Percentiles rank a stretch among this genome's conserved stretches.
phyloP scores from a whole-genome alignment of 352 stramenopile species.

The Globisporangium megalacanthum region DNA sequence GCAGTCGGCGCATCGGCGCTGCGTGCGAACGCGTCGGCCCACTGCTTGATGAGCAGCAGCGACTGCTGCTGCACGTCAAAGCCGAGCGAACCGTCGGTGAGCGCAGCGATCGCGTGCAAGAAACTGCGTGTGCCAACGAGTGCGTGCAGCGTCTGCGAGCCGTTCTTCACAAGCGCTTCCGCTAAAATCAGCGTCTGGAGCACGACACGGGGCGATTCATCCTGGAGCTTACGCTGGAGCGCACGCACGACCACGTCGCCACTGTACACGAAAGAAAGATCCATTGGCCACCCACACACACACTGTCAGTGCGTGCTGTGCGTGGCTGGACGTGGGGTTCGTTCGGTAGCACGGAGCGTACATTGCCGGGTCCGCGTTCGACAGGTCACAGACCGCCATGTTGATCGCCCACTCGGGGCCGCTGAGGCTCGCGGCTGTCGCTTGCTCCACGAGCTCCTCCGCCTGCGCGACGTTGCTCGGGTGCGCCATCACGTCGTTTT shows the following conservation, averaged over 20 bases:
- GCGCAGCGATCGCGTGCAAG: constrained; percentile 55
- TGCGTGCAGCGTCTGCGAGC: constrained; percentile 41
- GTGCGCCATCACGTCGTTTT: constrained; percentile 23
- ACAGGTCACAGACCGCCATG: constrained; percentile 62
- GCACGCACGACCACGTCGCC: constrained; percentile 58
- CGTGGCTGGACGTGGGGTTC: no score
- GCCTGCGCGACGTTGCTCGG: constrained; percentile 32
- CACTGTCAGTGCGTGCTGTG: neutral
- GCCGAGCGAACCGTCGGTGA: constrained; percentile 59
- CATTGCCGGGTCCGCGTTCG: constrained; percentile 43
- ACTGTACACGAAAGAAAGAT: constrained; percentile 14
- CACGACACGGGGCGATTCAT: constrained; percentile 29
- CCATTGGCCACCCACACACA: neutral
- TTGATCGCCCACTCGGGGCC: constrained; percentile 71
- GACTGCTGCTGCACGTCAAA: constrained; percentile 76
- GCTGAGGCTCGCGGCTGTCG: constrained; percentile 43
- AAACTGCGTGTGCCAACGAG: constrained; percentile 59
- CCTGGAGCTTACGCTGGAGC: constrained; percentile 57
- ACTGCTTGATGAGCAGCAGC: constrained; percentile 76
- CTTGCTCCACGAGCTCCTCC: constrained; percentile 44
- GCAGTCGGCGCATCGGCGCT: constrained; percentile 20
- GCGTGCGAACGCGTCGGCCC: constrained; percentile 59
- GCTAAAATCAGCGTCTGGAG: constrained; percentile 58
- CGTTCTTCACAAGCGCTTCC: constrained; percentile 80
- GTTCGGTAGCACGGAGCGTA: constrained; percentile 12